Evolutionary conservation across 257 asterid genomes (phyloP).

Genomic region (Solanum chiquidenum): DNA sequence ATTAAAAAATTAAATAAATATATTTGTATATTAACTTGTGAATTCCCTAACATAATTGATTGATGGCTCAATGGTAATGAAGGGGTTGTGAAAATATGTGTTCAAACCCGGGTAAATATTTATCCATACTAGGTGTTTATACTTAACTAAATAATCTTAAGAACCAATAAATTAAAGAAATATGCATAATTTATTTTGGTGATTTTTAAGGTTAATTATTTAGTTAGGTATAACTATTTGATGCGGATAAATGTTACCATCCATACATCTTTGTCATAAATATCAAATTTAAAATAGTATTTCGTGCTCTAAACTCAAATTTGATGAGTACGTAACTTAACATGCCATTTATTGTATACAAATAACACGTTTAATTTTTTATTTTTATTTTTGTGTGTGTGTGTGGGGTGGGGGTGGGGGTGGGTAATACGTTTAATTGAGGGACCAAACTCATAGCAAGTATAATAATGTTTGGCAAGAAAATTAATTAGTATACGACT

Average conservation of each 20-base stretch:
- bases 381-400: too few relatives aligned
- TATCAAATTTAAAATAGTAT: not conserved
- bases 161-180: not conserved
- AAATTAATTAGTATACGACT: not conserved
- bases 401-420: not conserved
- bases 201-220: not conserved
- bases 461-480: not conserved
- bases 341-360: not conserved
- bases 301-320: not conserved
- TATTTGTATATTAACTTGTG: too few relatives aligned
- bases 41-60: too few relatives aligned
- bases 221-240: not conserved
- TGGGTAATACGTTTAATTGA: not conserved
- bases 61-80: too few relatives aligned
- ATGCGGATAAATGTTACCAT: not conserved
- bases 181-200: not conserved
- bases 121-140: not conserved
- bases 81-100: too few relatives aligned
- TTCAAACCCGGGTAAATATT: not conserved
- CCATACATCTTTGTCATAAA: not conserved
- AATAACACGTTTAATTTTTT: not conserved
- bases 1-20: too few relatives aligned
- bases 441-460: not conserved
- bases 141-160: not conserved
- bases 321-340: not conserved